phyloP scores from a whole-genome alignment of 1,284 basidiomycete genomes.

The Fomitopsis betulina region DNA sequence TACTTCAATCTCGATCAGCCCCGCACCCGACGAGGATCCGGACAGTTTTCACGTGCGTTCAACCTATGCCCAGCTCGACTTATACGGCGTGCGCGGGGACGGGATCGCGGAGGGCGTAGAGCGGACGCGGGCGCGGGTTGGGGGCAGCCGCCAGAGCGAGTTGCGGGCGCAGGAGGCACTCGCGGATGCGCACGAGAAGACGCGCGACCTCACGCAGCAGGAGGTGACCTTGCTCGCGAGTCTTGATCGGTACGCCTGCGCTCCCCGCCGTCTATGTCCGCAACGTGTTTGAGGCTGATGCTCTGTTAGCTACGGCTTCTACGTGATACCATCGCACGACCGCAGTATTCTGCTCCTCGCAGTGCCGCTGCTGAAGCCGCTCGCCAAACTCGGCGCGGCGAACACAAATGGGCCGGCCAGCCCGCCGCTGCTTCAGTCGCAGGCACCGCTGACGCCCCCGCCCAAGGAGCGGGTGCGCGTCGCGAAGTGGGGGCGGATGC shows the following conservation, averaged over 20 bases:
- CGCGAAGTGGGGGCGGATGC: slow-evolving; percentile 88
- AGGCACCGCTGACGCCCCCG: slow-evolving; percentile 38
- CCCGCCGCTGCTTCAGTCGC: slow-evolving; percentile 31
- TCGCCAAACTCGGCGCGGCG: slow-evolving; percentile 44
- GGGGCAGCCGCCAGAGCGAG: slow-evolving; percentile 54
- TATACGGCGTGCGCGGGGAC: slow-evolving; percentile 84
- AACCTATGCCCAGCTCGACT: slow-evolving; percentile 85
- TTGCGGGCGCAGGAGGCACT: slow-evolving; percentile 50
- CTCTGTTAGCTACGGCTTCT: slow-evolving; percentile 79
- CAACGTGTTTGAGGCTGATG: background rate
- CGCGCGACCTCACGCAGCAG: slow-evolving; percentile 51
- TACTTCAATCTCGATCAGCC: slow-evolving; percentile 44
- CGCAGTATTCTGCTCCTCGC: slow-evolving; percentile 67
- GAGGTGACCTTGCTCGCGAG: slow-evolving; percentile 68
- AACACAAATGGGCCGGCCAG: slow-evolving; percentile 32
- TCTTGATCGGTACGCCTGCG: slow-evolving; percentile 68
- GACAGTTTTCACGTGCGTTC: slow-evolving; percentile 86
- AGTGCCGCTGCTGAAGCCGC: slow-evolving; percentile 57
- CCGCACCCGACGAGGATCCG: slow-evolving; percentile 74
- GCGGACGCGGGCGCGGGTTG: slow-evolving; percentile 83
- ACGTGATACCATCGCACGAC: slow-evolving; percentile 70
- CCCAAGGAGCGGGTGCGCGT: slow-evolving; percentile 70
- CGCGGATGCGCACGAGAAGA: slow-evolving; percentile 53
- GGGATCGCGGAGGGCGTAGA: slow-evolving; percentile 90
- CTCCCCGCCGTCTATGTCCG: background rate